A percentile compares a stretch with the other conserved stretches of the same genome.
These are phyloP conservation scores for Lactarius sp. DNA, from an alignment of 768 basidiomycete genomes.

Conservation along the genomic window DNA sequence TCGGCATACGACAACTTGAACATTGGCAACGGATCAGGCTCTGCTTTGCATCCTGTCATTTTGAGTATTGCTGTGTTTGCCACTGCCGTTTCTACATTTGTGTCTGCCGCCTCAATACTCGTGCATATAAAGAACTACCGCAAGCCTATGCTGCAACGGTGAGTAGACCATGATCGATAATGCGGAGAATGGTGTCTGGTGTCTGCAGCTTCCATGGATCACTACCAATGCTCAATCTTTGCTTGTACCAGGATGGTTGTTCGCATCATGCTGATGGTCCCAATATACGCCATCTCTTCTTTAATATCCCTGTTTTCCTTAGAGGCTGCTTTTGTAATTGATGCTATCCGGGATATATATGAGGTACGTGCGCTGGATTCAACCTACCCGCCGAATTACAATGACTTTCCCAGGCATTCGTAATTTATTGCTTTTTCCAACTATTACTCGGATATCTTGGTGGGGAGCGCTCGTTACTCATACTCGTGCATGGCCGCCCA, in stretches of 20 bases:
- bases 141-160: conserved; percentile 79
- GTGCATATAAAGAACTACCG: conserved; percentile 84
- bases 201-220: neutral
- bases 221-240: conserved; percentile 2
- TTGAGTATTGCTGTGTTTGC: conserved; percentile 58
- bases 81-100: conserved; percentile 62
- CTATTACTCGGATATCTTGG: conserved; percentile 81
- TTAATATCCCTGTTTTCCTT: conserved; percentile 91
- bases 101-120: conserved; percentile 70
- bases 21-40: conserved; percentile 45
- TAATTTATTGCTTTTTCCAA: conserved; percentile 90
- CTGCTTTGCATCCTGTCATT: conserved; percentile 45
- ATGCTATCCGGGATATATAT: conserved; percentile 91
- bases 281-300: conserved; percentile 86
- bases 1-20: neutral
- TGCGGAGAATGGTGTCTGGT: neutral
- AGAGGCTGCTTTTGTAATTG: conserved; percentile 94
- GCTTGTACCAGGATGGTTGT: conserved; percentile 69
- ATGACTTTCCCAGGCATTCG: conserved; percentile 60
- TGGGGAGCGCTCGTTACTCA: conserved; percentile 89
- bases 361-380: conserved; percentile 53
- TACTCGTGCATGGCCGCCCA: conserved; percentile 84
- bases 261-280: conserved; percentile 96
- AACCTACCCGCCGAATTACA: neutral
- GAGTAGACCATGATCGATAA: conserved; percentile 20